Percentiles rank a stretch among this genome's conserved stretches.
These are phyloP conservation scores for Hanseniaspora lachancei DNA, from an alignment of 805 yeast species.

Conservation along the genomic window DNA sequence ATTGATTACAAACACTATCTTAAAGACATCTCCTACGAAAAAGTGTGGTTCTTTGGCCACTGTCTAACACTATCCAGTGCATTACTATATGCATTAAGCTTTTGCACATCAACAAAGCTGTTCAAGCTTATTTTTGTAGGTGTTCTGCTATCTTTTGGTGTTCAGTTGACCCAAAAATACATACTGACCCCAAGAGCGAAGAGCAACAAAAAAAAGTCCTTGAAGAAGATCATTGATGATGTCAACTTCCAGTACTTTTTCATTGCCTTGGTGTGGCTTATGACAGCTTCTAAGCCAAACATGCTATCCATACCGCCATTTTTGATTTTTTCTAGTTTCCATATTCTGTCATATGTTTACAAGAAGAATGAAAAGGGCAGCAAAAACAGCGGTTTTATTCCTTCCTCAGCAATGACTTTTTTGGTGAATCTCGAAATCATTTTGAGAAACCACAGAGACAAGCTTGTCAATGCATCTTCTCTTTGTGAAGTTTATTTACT, in stretches of 20 bases:
- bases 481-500: conserved; percentile 38
- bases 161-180: conserved; percentile 54
- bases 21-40: conserved; percentile 30
- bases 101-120: conserved; percentile 31
- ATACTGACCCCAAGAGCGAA: conserved; percentile 20
- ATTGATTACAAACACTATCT: background rate
- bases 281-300: conserved; percentile 39
- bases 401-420: conserved; percentile 22
- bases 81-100: conserved; percentile 27
- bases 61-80: conserved; percentile 33
- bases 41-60: conserved; percentile 65
- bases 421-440: conserved; percentile 30
- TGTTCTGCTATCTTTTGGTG: conserved; percentile 59
- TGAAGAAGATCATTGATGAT: conserved; percentile 33
- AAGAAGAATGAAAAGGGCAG: conserved; percentile 25
- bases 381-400: conserved; percentile 50
- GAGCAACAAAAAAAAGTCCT: conserved; percentile 15
- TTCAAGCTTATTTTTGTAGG: conserved; percentile 52
- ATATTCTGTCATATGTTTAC: conserved; percentile 48
- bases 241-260: conserved; percentile 64
- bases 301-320: conserved; percentile 60
- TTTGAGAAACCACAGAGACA: conserved; percentile 43
- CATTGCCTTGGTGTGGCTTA: conserved; percentile 41
- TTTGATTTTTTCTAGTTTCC: conserved; percentile 67
- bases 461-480: conserved; percentile 48